phyloP scores from a whole-genome alignment of 768 basidiomycete genomes.

The Paxillus ammoniavirescens region DNA sequence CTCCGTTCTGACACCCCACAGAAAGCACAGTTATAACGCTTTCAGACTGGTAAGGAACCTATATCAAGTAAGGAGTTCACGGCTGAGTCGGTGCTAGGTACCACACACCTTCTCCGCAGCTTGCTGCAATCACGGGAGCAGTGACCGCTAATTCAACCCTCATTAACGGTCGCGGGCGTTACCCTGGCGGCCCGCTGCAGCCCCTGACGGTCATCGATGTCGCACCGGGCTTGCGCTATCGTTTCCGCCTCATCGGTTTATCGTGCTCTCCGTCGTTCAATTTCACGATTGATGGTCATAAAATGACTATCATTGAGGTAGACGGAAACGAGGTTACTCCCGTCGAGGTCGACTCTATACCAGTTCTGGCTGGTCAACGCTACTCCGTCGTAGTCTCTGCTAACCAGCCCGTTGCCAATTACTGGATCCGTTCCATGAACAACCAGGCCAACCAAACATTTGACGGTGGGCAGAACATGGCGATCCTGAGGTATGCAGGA shows the following conservation, averaged over 20 bases:
- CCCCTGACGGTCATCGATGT: slow-evolving; percentile 48
- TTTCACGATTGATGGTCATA: slow-evolving; percentile 39
- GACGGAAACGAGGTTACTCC: slow-evolving; percentile 46
- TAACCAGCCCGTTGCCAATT: slow-evolving; percentile 44
- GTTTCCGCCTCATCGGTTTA: slow-evolving; percentile 51
- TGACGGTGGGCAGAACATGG: slow-evolving; percentile 41
- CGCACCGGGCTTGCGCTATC: slow-evolving; percentile 40
- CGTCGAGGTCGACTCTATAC: slow-evolving; percentile 39
- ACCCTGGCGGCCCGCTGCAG: slow-evolving; percentile 37
- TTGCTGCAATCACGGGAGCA: slow-evolving; percentile 4
- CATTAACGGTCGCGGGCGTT: slow-evolving; percentile 54
- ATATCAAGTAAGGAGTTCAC: neutral
- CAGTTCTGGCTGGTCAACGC: slow-evolving; percentile 35
- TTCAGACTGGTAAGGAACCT: slow-evolving; percentile 41
- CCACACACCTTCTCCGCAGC: slow-evolving; percentile 26
- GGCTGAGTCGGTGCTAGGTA: slow-evolving; percentile 32
- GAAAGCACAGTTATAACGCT: slow-evolving; percentile 48
- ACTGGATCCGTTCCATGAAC: slow-evolving; percentile 51
- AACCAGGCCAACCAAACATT: slow-evolving; percentile 29
- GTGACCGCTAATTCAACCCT: slow-evolving; percentile 39
- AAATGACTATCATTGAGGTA: slow-evolving; percentile 42
- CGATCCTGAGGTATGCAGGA: slow-evolving; percentile 51
- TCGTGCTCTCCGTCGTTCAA: slow-evolving; percentile 45
- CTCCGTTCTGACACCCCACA: neutral
- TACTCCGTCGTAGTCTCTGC: slow-evolving; percentile 33